Conservation (phyloP, 208 protist genomes). For the Acanthamoeba rhysodes region DNA sequence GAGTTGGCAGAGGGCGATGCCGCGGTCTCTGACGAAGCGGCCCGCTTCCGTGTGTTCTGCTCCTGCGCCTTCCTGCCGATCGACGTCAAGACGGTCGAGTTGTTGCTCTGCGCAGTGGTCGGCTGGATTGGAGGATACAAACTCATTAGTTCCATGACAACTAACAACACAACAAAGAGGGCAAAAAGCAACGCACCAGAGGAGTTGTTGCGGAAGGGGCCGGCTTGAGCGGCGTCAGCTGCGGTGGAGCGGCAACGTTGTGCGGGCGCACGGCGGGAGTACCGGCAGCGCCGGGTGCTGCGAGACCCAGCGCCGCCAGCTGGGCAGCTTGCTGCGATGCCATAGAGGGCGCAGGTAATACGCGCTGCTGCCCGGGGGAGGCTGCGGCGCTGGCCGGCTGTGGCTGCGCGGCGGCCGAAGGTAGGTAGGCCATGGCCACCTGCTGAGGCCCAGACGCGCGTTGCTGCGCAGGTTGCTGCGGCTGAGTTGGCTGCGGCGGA, state of each 20-base stretch:
- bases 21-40: too few relatives aligned
- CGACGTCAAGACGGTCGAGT: too few relatives aligned
- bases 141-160: background rate
- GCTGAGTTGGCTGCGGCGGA: background rate
- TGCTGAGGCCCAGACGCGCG: background rate
- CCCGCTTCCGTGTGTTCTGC: too few relatives aligned
- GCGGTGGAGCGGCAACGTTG: background rate
- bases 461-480: background rate
- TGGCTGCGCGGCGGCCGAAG: background rate
- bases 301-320: background rate
- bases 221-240: background rate
- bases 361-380: background rate
- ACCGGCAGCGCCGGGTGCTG: background rate
- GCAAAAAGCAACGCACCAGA: background rate
- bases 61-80: too few relatives aligned
- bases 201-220: background rate
- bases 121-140: too few relatives aligned
- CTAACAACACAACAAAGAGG: background rate
- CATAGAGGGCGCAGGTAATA: background rate
- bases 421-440: background rate
- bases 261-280: background rate
- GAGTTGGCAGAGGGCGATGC: too few relatives aligned
- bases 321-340: background rate
- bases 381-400: constrained; percentile 1
- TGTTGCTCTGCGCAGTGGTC: too few relatives aligned